Evolutionary conservation across 83 land plant species (phyloP).

Genomic region (Thuja plicata): DNA sequence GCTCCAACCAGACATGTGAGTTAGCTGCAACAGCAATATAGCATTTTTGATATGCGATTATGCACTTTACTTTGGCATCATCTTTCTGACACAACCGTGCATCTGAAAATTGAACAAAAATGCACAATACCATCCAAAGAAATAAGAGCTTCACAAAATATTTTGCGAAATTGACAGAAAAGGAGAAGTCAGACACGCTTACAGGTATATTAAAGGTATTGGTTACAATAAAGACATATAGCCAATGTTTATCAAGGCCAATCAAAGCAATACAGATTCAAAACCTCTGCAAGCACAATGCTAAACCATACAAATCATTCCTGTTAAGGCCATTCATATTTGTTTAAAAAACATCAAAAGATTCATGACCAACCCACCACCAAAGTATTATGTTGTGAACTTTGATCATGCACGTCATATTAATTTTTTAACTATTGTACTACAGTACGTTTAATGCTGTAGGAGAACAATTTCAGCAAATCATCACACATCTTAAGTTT

Average conservation of each 20-base stretch:
- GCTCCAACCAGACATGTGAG: not conserved
- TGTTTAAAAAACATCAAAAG: not conserved
- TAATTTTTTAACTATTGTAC: not conserved
- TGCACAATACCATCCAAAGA: constrained; percentile 10
- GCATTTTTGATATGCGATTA: not conserved
- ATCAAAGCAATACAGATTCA: not conserved
- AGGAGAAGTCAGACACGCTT: not conserved
- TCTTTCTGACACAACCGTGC: constrained; percentile 3
- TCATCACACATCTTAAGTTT: not conserved
- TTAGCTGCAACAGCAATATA: not conserved
- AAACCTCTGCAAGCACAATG: not conserved
- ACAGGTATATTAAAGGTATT: not conserved
- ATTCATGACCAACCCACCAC: not conserved
- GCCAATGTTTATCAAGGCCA: not conserved
- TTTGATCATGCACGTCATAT: not conserved
- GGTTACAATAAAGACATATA: not conserved
- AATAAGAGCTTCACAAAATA: constrained; percentile 1
- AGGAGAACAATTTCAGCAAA: not conserved
- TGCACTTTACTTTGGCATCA: constrained; percentile 6
- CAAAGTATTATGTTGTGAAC: not conserved
- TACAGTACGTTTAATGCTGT: not conserved
- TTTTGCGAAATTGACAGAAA: not conserved
- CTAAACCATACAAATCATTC: not conserved
- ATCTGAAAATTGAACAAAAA: constrained; percentile 15
- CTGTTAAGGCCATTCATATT: not conserved